Conservation (phyloP, 371 early-diverging fungal genomes). For the Syncephalastrum sp. region DNA sequence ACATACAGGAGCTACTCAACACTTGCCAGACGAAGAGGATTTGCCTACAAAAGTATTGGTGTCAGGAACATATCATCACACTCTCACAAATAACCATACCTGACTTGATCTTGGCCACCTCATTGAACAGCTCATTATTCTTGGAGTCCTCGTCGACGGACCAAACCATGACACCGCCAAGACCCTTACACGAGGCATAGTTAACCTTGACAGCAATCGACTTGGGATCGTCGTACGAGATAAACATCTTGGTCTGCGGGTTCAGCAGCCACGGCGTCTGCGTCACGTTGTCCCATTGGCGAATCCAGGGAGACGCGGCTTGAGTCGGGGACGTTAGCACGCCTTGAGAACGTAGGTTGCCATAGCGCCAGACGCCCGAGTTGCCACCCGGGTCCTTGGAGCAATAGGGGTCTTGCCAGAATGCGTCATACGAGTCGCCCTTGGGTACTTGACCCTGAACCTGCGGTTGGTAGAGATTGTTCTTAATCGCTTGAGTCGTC, state of each 20-base stretch:
- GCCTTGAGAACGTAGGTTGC: constrained; percentile 63
- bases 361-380: constrained; percentile 68
- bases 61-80: too few species aligned
- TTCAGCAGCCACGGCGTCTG: constrained; percentile 72
- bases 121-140: constrained; percentile 52
- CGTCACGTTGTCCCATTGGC: constrained; percentile 56
- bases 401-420: constrained; percentile 57
- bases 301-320: constrained; percentile 60
- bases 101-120: constrained; percentile 29
- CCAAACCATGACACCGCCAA: constrained; percentile 66
- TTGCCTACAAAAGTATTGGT: too few species aligned
- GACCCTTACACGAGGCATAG: constrained; percentile 40
- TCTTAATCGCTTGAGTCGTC: constrained; percentile 21
- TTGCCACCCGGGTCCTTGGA: constrained; percentile 26
- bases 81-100: not conserved
- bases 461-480: constrained; percentile 39
- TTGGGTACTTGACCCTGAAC: constrained; percentile 27
- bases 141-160: constrained; percentile 44
- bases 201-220: constrained; percentile 57
- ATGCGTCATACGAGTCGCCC: constrained; percentile 55
- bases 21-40: too few species aligned
- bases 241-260: constrained; percentile 47
- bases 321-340: constrained; percentile 50
- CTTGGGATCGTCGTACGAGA: constrained; percentile 65
- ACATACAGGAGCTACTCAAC: too few species aligned